Evolutionary conservation across 306 rosid genomes (phyloP).

Genomic region (Vigna hirtella): DNA sequence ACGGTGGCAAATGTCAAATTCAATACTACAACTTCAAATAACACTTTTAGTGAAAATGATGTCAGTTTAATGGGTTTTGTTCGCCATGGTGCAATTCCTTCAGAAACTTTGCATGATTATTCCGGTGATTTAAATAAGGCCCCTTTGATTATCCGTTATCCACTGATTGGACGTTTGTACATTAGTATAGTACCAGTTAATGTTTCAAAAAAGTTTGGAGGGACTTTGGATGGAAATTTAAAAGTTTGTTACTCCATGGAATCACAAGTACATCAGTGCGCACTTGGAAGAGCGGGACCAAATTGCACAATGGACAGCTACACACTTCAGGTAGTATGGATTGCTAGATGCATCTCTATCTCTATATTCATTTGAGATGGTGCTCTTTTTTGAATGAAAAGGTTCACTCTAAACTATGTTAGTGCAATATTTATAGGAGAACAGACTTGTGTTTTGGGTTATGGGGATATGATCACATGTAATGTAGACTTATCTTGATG

Average conservation of each 20-base stretch:
- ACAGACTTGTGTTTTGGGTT: not conserved
- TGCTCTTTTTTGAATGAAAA: not conserved
- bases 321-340: constrained; percentile 76
- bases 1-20: constrained; percentile 58
- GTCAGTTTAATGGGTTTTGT: constrained; percentile 68
- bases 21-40: constrained; percentile 54
- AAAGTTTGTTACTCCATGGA: constrained; percentile 78
- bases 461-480: constrained; percentile 10
- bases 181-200: constrained; percentile 62
- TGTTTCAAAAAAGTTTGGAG: constrained; percentile 60
- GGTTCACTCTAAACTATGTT: not conserved
- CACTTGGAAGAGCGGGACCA: constrained; percentile 80
- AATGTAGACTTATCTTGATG: constrained; percentile 13
- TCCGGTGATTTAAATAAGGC: constrained; percentile 63
- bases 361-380: constrained; percentile 20
- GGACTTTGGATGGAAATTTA: constrained; percentile 41
- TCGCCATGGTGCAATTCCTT: constrained; percentile 91
- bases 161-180: constrained; percentile 81
- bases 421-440: constrained; percentile 1
- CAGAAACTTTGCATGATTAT: constrained; percentile 68
- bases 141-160: constrained; percentile 70
- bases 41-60: constrained; percentile 47
- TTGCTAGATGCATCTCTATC: constrained; percentile 34
- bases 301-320: constrained; percentile 75
- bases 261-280: constrained; percentile 74